Conservation (phyloP, 768 basidiomycete genomes). For the Russula sp. region DNA sequence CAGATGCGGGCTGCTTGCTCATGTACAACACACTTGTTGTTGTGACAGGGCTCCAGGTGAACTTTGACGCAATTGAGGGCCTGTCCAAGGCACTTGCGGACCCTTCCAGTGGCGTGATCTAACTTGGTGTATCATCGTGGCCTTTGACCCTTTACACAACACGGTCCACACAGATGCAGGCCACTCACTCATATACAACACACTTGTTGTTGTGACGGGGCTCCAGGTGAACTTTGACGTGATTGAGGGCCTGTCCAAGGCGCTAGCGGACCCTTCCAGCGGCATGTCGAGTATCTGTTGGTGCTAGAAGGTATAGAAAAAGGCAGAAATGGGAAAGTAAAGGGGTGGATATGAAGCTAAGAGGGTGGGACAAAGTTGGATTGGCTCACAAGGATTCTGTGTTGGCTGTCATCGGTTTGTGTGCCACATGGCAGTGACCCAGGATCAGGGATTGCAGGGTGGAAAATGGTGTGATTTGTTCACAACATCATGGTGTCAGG, state of each 20-base stretch:
- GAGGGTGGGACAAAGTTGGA: too few relatives aligned
- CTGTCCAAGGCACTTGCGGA: conserved; percentile 71
- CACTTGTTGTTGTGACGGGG: conserved; percentile 83
- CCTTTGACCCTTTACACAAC: conserved; percentile 71
- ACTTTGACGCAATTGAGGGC: conserved; percentile 70
- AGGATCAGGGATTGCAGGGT: too few relatives aligned
- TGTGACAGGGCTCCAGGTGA: conserved; percentile 81
- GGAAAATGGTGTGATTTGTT: too few relatives aligned
- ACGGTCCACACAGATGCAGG: conserved; percentile 67
- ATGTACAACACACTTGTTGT: conserved; percentile 85
- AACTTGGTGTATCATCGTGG: too few relatives aligned
- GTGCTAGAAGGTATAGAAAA: too few relatives aligned
- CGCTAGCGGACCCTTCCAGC: conserved; percentile 66
- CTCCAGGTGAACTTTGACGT: conserved; percentile 79
- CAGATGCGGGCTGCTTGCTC: conserved; percentile 58
- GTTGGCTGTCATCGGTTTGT: too few relatives aligned
- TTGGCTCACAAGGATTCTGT: too few relatives aligned
- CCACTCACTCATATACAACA: conserved; percentile 68
- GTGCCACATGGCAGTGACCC: too few relatives aligned
- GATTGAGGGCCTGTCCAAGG: conserved; percentile 65
- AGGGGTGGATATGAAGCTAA: too few relatives aligned
- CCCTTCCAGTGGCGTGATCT: too few relatives aligned
- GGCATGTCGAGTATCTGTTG: conserved; percentile 91
- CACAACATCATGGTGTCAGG: too few relatives aligned
- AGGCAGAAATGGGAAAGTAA: too few relatives aligned